Percentiles rank a stretch among this genome's conserved stretches.
Conservation (phyloP, 208 protist species). For the Acanthamoeba polyphaga region DNA sequence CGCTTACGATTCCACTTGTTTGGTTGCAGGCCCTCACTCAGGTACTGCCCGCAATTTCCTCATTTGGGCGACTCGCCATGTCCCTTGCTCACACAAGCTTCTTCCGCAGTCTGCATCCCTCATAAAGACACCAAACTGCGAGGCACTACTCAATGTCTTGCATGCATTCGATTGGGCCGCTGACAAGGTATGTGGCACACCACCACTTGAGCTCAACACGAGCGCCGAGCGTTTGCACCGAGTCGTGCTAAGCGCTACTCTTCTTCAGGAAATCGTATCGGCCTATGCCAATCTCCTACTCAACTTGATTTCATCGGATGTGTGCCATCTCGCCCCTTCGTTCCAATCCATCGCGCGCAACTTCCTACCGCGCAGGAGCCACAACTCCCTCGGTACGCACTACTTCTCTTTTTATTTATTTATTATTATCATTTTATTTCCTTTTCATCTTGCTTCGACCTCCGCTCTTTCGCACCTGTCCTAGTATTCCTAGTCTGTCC, state of each 20-base stretch:
- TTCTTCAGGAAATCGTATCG: neutral
- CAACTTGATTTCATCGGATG: conserved; percentile 62
- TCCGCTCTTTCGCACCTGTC: neutral
- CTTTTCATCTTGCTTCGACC: neutral
- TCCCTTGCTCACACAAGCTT: neutral
- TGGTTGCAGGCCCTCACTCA: conserved; percentile 40
- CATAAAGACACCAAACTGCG: conserved; percentile 24
- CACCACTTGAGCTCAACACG: neutral
- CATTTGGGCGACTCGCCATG: neutral
- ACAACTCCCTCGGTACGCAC: conserved; percentile 27
- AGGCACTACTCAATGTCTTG: conserved; percentile 35
- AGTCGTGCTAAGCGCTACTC: neutral
- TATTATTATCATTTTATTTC: neutral
- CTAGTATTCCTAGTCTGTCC: neutral
- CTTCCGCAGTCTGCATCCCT: neutral
- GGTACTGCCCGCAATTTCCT: neutral
- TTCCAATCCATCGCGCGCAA: conserved; percentile 40
- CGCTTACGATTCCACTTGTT: conserved; percentile 14
- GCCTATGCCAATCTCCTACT: conserved; percentile 42
- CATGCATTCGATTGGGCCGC: conserved; percentile 53
- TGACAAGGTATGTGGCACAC: neutral
- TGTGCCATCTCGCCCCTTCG: conserved; percentile 6
- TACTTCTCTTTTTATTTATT: neutral
- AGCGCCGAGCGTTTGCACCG: neutral
- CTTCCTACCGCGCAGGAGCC: conserved; percentile 4